Conservation (phyloP, 75 land plant genomes). For the Gnetum montanum region DNA sequence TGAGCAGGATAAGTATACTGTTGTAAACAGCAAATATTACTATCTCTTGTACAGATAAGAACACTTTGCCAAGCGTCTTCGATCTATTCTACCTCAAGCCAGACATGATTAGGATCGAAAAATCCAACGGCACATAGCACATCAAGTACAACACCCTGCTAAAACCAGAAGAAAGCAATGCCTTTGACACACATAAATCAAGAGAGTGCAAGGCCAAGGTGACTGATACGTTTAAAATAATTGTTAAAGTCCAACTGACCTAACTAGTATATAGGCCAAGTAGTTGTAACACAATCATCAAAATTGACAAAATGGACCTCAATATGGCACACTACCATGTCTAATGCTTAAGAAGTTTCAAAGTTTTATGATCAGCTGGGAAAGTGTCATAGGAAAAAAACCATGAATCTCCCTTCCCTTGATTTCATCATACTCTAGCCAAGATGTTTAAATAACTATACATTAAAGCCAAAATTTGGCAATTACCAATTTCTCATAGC, state of each 20-base stretch:
- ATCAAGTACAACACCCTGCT: neutral
- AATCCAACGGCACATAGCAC: neutral
- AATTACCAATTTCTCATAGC: too few relatives aligned
- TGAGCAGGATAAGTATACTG: constrained; percentile 75
- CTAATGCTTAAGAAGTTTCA: neutral
- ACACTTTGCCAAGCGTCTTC: constrained; percentile 83
- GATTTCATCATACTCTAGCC: constrained; percentile 88
- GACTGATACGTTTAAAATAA: neutral
- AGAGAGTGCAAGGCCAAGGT: neutral
- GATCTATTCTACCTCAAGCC: constrained; percentile 84
- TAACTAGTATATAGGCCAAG: constrained; percentile 38
- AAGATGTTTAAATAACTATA: constrained; percentile 85
- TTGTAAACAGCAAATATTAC: constrained; percentile 80
- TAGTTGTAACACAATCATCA: neutral
- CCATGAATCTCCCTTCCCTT: constrained; percentile 38
- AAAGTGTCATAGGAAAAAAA: neutral
- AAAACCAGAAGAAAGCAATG: neutral
- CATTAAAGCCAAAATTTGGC: constrained; percentile 79
- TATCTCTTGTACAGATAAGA: constrained; percentile 82
- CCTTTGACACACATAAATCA: neutral
- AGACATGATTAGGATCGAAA: too few relatives aligned
- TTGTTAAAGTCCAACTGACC: neutral
- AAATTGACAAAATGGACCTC: neutral
- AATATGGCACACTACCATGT: neutral
- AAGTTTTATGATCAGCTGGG: neutral